Conservation (phyloP, 2,329 filamentous ascomycete genomes). For the Metarhizium brunneum region DNA sequence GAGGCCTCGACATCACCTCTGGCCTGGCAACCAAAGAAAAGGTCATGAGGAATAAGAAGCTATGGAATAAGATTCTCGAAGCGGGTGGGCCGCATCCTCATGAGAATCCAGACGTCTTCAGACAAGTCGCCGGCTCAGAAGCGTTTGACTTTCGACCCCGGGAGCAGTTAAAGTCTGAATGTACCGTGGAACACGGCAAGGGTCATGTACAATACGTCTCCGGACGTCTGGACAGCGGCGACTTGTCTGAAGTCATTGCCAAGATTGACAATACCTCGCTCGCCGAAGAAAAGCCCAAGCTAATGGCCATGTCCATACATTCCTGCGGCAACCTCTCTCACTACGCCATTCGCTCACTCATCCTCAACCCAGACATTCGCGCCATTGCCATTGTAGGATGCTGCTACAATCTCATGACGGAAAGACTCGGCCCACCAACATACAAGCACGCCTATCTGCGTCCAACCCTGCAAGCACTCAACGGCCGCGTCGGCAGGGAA, state of each 20-base stretch:
- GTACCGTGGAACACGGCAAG: conserved; percentile 49
- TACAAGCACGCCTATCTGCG: conserved; percentile 76
- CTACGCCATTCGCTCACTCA: conserved; percentile 77
- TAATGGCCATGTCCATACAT: conserved; percentile 92
- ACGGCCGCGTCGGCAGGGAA: conserved; percentile 59
- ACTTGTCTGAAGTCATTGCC: conserved; percentile 57
- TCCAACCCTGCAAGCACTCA: conserved; percentile 55
- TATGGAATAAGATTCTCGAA: conserved; percentile 49
- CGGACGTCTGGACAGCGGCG: conserved; percentile 62
- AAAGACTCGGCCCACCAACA: conserved; percentile 76
- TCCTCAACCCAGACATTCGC: conserved; percentile 73
- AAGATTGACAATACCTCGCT: conserved; percentile 36
- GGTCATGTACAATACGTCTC: conserved; percentile 71
- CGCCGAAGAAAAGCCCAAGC: conserved; percentile 29
- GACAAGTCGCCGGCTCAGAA: conserved; percentile 24
- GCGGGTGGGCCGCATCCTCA: conserved; percentile 18
- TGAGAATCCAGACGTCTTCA: conserved; percentile 31
- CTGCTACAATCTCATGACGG: conserved; percentile 95
- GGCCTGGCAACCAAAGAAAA: conserved; percentile 65
- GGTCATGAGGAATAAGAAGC: conserved; percentile 75
- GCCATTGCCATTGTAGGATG: conserved; percentile 96
- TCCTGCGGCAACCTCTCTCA: conserved; percentile 97
- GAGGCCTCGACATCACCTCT: conserved; percentile 73
- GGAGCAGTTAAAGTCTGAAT: conserved; percentile 38
- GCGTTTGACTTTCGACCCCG: conserved; percentile 37